Evolutionary conservation across 768 basidiomycete species (phyloP), one percentile per base, ranked within the genome.

Genomic region (Cytidiella melzeri): DNA sequence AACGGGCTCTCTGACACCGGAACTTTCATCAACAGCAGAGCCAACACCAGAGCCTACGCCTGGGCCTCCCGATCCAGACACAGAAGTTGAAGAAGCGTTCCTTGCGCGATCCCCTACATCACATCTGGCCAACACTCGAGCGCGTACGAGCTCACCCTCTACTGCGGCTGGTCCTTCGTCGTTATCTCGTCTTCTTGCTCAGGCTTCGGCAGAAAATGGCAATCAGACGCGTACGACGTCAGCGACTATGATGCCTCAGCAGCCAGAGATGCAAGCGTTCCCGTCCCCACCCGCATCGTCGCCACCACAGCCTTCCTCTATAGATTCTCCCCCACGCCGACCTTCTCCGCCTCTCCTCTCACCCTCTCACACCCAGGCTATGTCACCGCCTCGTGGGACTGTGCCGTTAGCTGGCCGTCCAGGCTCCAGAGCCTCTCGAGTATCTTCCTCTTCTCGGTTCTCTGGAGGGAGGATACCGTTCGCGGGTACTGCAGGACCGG

Each of bases 51-150:
- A 74, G 19, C 68, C 79, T 18, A 76, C 82, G 19, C 73, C 77
- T n/a, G 77, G 73, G 6, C 84, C 82, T 21, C 81, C 81, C 12
- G 78, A 80, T 51, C 30, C 15, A 34, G 84, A 80, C 52, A 73
- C 81, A 28, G 84, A 88, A 59, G 80, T 87, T 11, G 87, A 87
- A 58, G 83, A 87, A 50, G 74, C 83, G 2, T 84, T 89, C 59
- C 75, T 73, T 43, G 79, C 81, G 0, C 78, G 79, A 48, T 73
- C 83, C 12, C 76, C 82, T n/a, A 84, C 78, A 24, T 81, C 83
- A 1, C 83, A 77, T 51, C 69, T 84, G 38, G 85, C 87, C 58
- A 79, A 82, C 10, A 65, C 71, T 15, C 80, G 86, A 10, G 67
- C 75, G 4, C 76, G 87, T 38, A 70, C 84, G 18, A 82, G 78